phyloP scores from a whole-genome alignment of 1,139 yeast genomes.

The Hyphopichia pseudoburtonii region DNA sequence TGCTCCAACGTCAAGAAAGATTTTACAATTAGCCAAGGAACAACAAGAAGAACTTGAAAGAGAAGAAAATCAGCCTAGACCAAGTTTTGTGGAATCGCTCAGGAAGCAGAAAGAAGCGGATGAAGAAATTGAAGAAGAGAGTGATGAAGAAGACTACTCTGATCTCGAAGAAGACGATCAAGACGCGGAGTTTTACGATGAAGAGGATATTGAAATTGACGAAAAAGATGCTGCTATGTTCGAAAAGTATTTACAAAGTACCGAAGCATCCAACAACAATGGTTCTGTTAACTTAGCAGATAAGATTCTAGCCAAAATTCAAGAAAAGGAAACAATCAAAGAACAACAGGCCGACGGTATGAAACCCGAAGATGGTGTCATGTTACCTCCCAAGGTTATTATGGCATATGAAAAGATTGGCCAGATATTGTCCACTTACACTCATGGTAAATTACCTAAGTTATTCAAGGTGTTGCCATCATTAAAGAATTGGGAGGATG shows the following conservation, averaged over 20 bases:
- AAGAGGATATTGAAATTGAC: slow-evolving; percentile 62
- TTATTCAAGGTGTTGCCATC: slow-evolving; percentile 93
- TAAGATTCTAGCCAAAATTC: slow-evolving; percentile 84
- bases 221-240: slow-evolving; percentile 72
- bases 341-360: slow-evolving; percentile 17
- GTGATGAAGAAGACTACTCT: slow-evolving; percentile 46
- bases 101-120: slow-evolving; percentile 24
- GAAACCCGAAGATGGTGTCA: slow-evolving; percentile 54
- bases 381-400: slow-evolving; percentile 92
- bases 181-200: slow-evolving; percentile 37
- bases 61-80: slow-evolving; percentile 46
- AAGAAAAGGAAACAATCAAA: slow-evolving; percentile 59
- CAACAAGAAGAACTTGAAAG: slow-evolving; percentile 85
- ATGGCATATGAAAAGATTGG: slow-evolving; percentile 94
- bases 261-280: slow-evolving; percentile 28
- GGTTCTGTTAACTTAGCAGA: slow-evolving; percentile 78
- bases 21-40: slow-evolving; percentile 82
- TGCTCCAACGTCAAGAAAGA: slow-evolving; percentile 80
- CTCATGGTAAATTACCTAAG: slow-evolving; percentile 94
- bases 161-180: slow-evolving; percentile 48
- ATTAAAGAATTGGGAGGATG: slow-evolving; percentile 92
- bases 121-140: slow-evolving; percentile 38
- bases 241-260: slow-evolving; percentile 57
- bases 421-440: slow-evolving; percentile 81
- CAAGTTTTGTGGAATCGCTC: slow-evolving; percentile 24